Conservation (phyloP, 1,284 basidiomycete genomes). For the Phellinidium pouzarii region DNA sequence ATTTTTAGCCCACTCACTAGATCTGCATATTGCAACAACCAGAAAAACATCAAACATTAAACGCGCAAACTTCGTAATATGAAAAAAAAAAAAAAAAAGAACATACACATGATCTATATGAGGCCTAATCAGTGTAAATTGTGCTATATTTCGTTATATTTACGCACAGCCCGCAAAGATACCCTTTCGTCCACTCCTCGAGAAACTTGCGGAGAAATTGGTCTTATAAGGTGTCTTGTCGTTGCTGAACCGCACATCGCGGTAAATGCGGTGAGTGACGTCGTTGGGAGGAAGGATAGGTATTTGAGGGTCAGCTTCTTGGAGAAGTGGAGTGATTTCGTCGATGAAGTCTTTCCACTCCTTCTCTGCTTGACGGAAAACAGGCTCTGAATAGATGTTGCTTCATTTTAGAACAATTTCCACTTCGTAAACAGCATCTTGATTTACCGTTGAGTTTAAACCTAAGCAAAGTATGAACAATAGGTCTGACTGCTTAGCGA, state of each 20-base stretch:
- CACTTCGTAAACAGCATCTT: constrained; percentile 19
- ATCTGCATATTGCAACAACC: constrained; percentile 10
- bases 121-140: background rate
- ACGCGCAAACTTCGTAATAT: too few species aligned
- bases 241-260: constrained; percentile 85
- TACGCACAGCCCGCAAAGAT: constrained; percentile 69
- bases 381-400: constrained; percentile 55
- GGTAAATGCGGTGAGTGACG: constrained; percentile 77
- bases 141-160: constrained; percentile 1
- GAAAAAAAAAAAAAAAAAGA: too few species aligned
- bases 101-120: constrained; percentile 36
- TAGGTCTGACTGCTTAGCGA: background rate
- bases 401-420: constrained; percentile 1
- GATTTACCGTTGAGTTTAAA: constrained; percentile 64
- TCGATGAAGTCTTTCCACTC: constrained; percentile 86
- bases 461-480: constrained; percentile 33
- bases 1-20: constrained; percentile 16
- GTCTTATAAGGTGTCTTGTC: constrained; percentile 92
- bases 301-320: constrained; percentile 71
- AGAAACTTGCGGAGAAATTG: constrained; percentile 70
- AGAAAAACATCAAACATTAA: too few species aligned
- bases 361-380: constrained; percentile 75
- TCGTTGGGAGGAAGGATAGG: constrained; percentile 84
- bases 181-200: constrained; percentile 74
- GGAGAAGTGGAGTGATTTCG: constrained; percentile 56